Conservation (phyloP, 768 basidiomycete species). For the Hygrocybe punicea region DNA sequence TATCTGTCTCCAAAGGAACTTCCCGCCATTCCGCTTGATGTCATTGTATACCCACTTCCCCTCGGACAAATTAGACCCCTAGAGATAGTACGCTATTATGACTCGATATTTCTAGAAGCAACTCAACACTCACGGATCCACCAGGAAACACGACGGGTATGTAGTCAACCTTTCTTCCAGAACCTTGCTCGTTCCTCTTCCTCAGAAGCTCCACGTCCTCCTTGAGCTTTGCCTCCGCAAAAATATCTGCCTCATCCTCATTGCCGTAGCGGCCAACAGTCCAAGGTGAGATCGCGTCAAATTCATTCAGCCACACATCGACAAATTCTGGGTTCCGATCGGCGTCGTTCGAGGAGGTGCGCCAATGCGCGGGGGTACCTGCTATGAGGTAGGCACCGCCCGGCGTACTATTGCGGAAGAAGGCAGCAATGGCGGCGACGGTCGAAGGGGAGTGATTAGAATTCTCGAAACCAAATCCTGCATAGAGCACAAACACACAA, state of each 20-base stretch:
- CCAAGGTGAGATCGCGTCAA: conserved; percentile 82
- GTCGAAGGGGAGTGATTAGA: conserved; percentile 59
- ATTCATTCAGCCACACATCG: conserved; percentile 69
- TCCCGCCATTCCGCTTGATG: conserved; percentile 67
- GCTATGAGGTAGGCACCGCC: conserved; percentile 74
- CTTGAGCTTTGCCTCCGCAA: conserved; percentile 57
- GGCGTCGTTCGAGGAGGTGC: conserved; percentile 64
- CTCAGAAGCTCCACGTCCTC: conserved; percentile 61
- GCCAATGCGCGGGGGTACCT: conserved; percentile 72
- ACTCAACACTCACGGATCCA: conserved; percentile 60
- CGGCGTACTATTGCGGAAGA: conserved; percentile 60
- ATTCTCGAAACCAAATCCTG: conserved; percentile 68
- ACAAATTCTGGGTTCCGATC: conserved; percentile 65
- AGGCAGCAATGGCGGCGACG: conserved; percentile 51
- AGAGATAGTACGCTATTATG: conserved; percentile 12
- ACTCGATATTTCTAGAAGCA: conserved; percentile 1
- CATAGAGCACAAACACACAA: neutral
- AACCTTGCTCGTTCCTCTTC: conserved; percentile 42
- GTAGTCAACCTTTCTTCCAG: conserved; percentile 61
- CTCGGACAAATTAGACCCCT: conserved; percentile 70
- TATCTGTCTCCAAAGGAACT: conserved; percentile 77
- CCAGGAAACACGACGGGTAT: conserved; percentile 83
- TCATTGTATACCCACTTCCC: conserved; percentile 73
- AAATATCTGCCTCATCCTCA: conserved; percentile 59
- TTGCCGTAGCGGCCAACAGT: conserved; percentile 68